Conservation (phyloP, 2,329 filamentous ascomycete species). For the Exophiala aquamarina region DNA sequence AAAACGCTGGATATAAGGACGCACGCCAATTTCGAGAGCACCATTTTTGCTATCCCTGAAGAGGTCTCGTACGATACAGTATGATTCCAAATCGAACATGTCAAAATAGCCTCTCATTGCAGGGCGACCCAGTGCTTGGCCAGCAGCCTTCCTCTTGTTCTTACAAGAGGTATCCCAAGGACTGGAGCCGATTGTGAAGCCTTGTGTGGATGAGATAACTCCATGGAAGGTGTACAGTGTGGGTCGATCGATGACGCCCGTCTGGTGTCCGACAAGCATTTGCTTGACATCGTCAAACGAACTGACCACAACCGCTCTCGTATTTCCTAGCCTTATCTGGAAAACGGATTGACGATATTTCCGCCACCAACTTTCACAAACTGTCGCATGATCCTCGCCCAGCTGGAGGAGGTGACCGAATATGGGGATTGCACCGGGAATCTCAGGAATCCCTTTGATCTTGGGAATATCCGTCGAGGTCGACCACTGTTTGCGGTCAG, state of each 20-base stretch:
- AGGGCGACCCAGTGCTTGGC: constrained; percentile 69
- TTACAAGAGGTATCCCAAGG: constrained; percentile 78
- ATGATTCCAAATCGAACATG: constrained; percentile 72
- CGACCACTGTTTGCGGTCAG: constrained; percentile 16
- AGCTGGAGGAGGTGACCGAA: constrained; percentile 61
- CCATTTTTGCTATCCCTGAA: constrained; percentile 61
- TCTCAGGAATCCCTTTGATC: constrained; percentile 58
- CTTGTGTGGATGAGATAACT: constrained; percentile 69
- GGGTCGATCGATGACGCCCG: constrained; percentile 70
- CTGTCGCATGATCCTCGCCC: constrained; percentile 54
- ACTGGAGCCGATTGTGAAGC: constrained; percentile 75
- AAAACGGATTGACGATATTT: constrained; percentile 59
- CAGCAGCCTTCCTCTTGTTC: constrained; percentile 68
- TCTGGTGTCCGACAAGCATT: constrained; percentile 71
- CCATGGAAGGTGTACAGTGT: constrained; percentile 75
- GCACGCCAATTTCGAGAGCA: constrained; percentile 61
- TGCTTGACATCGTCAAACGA: constrained; percentile 66
- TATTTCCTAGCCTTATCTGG: constrained; percentile 46
- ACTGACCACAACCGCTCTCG: constrained; percentile 70
- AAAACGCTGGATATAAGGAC: constrained; percentile 67
- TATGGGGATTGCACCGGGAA: constrained; percentile 55
- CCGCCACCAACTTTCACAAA: constrained; percentile 54
- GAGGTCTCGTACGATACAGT: constrained; percentile 67
- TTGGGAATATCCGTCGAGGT: constrained; percentile 51
- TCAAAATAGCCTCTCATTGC: constrained; percentile 72